These are phyloP conservation scores for Ganoderma sinense DNA, from an alignment of 1,284 basidiomycete genomes.

Conservation along the genomic window DNA sequence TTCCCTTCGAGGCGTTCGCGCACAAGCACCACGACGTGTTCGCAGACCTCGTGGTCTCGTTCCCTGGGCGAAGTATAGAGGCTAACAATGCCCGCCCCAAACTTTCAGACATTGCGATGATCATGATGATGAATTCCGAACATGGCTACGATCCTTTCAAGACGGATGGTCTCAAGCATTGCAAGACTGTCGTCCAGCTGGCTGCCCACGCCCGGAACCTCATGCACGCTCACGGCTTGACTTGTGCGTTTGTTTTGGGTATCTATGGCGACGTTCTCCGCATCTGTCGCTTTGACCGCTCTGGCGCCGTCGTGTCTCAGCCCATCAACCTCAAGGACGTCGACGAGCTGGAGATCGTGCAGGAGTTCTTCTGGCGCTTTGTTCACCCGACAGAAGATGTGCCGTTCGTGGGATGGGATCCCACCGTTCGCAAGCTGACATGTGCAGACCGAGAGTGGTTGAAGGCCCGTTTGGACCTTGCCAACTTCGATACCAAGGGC, in stretches of 20 bases:
- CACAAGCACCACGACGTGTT: neutral
- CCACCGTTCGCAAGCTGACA: neutral
- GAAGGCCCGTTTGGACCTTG: neutral
- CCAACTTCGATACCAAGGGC: neutral
- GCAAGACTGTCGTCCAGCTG: constrained; percentile 13
- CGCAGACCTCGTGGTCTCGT: constrained; percentile 11
- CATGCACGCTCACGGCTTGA: constrained; percentile 20
- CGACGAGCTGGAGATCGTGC: neutral
- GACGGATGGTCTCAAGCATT: neutral
- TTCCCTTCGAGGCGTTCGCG: neutral
- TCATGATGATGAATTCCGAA: constrained; percentile 2
- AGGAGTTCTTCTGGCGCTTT: constrained; percentile 18
- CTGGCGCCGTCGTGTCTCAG: constrained; percentile 8
- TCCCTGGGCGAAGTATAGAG: constrained; percentile 12
- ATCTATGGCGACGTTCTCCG: constrained; percentile 13
- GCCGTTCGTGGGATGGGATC: constrained; percentile 11
- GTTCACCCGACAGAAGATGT: constrained; percentile 6
- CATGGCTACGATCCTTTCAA: constrained; percentile 10
- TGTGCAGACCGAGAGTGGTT: neutral
- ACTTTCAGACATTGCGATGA: neutral
- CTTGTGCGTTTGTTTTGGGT: constrained; percentile 19
- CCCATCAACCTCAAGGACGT: neutral
- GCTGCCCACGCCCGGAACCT: constrained; percentile 22
- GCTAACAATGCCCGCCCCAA: neutral
- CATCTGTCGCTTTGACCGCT: constrained; percentile 17